Base-by-base conservation (phyloP, 2,329 filamentous ascomycete species). In the Dactylellina cionopaga region DNA sequence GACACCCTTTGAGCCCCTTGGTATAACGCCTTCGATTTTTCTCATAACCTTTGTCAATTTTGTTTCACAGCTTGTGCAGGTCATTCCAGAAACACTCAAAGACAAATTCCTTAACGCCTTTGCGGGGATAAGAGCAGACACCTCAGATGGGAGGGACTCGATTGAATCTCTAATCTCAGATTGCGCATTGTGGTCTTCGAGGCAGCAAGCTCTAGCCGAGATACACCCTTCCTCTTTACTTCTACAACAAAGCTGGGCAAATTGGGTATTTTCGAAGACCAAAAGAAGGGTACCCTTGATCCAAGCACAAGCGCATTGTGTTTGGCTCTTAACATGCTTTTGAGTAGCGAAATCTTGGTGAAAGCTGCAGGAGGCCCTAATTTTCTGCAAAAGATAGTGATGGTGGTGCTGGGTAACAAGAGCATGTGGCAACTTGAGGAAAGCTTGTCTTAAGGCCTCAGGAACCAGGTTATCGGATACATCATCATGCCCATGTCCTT, bases 1-100 rank as follows among this genome's bases (percentile, higher is more conserved):
- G 17, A 65, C 52, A 3, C 59, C 59, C 31, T 65, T 72, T 5
- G 68, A 25, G 11, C 68, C 68, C n/a, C 46, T 59, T 10, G 44
- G 49, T 3, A 65, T 44, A 5, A 72, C 24, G 2, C 68, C 68
- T 2, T 59, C n/a, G 10, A 72, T 65, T 4, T 43, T 43, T 25
- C 27, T 25, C 2, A 72, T 17, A 2, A 52, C 41, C 15, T 85
- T 81, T n/a, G 81, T 76, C 56, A 92, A 83, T 75, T 89, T 89
- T 0, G 83, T 87, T 76, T 90, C 89, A 78, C 90, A 92, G 0
- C 89, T 89, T 0, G 87, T 88, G 74, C 90, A 92, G 1, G 88
- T 91, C 87, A 92, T 89, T 1, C 90, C 89, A 7, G 84, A 83
- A 3, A 74, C 55, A 5, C 51, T 51, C 4, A 74, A 33, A n/a